These are phyloP conservation scores for Isatis tinctoria DNA, from an alignment of 345 rosid species.

Conservation along the genomic window DNA sequence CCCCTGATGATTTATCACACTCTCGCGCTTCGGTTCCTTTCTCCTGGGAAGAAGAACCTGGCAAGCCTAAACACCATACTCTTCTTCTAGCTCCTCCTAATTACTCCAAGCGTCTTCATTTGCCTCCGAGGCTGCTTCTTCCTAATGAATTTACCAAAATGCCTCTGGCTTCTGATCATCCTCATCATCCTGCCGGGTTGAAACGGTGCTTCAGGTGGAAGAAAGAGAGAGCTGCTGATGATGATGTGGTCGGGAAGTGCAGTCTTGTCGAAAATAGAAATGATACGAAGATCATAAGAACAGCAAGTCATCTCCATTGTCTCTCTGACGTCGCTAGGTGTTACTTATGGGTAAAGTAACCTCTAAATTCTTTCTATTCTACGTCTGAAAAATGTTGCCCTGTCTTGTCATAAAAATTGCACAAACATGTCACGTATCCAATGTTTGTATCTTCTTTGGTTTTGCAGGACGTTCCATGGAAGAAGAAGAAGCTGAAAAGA, in stretches of 20 bases:
- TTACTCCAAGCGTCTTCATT: conserved; percentile 37
- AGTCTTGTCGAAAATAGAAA: conserved; percentile 31
- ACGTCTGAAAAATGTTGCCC: not conserved
- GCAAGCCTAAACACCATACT: conserved; percentile 56
- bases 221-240: conserved; percentile 31
- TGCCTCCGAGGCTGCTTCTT: conserved; percentile 53
- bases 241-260: conserved; percentile 27
- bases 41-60: conserved; percentile 82
- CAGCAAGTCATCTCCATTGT: conserved; percentile 29
- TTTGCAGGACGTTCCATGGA: conserved; percentile 48
- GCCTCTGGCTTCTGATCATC: not conserved
- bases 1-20: conserved; percentile 39
- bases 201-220: conserved; percentile 41
- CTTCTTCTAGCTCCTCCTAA: conserved; percentile 12
- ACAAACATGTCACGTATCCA: too few species aligned
- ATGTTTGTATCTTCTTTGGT: not conserved
- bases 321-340: conserved; percentile 30
- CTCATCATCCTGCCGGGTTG: not conserved
- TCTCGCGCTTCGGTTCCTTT: conserved; percentile 70
- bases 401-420: not conserved
- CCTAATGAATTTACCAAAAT: conserved; percentile 34
- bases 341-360: conserved; percentile 48
- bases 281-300: conserved; percentile 23
- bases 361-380: not conserved
- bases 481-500: conserved; percentile 35